Conservation (phyloP, 768 basidiomycete species). For the Rhodotorula graminis region DNA sequence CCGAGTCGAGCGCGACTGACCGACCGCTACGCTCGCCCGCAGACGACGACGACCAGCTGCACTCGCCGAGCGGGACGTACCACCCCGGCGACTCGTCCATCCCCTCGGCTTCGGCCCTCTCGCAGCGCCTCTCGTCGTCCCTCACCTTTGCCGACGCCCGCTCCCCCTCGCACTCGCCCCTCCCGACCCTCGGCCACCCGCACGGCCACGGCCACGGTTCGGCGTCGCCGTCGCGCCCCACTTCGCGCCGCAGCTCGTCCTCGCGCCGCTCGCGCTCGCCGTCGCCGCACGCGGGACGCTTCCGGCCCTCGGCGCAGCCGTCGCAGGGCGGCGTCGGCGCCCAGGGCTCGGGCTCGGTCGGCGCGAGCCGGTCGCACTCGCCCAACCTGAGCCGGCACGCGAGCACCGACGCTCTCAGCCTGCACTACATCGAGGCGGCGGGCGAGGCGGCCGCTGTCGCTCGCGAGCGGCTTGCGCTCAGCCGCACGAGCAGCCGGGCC, state of each 20-base stretch:
- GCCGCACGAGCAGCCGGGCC: constrained; percentile 12
- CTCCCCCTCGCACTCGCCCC: not conserved
- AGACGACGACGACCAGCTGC: constrained; percentile 8
- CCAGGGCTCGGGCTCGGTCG: too few relatives aligned
- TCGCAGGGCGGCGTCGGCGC: not conserved
- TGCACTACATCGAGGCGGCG: constrained; percentile 33
- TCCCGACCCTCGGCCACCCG: not conserved
- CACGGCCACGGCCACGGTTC: constrained; percentile 4
- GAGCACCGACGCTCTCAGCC: constrained; percentile 24
- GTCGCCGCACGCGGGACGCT: constrained; percentile 5
- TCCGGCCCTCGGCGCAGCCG: not conserved
- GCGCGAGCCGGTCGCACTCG: constrained; percentile 20
- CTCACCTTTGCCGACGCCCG: constrained; percentile 30
- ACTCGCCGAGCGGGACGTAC: not conserved
- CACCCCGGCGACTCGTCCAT: not conserved
- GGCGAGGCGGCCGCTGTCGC: constrained; percentile 3
- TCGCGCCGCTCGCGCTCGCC: constrained; percentile 16
- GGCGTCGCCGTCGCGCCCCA: constrained; percentile 18
- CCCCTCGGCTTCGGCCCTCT: constrained; percentile 20
- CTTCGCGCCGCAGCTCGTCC: constrained; percentile 10
- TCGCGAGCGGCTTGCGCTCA: not conserved
- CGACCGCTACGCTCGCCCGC: too few relatives aligned
- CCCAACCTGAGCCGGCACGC: constrained; percentile 28
- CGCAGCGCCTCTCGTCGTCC: constrained; percentile 25
- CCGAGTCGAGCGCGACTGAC: too few relatives aligned